phyloP scores from a whole-genome alignment of 2,329 filamentous ascomycete genomes.

The Lachnellula subtilissima region DNA sequence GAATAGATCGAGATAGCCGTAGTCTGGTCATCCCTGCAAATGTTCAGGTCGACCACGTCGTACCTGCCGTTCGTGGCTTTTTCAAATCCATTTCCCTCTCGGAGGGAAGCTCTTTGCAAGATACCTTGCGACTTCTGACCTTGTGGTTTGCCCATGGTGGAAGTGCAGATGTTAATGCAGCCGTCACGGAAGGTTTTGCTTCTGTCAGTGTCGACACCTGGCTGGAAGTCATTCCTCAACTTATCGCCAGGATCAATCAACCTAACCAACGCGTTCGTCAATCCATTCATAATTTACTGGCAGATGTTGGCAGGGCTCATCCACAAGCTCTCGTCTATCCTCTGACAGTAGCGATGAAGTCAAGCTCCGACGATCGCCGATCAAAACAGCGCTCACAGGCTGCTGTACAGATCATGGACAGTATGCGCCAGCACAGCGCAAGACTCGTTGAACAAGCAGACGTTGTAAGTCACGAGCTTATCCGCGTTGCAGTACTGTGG shows the following conservation, averaged over 20 bases:
- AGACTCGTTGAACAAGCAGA: constrained; percentile 93
- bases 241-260: constrained; percentile 97
- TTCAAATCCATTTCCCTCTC: constrained; percentile 95
- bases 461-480: constrained; percentile 90
- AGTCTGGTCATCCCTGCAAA: constrained; percentile 50
- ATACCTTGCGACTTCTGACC: constrained; percentile 86
- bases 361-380: constrained; percentile 71
- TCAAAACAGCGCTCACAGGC: constrained; percentile 82
- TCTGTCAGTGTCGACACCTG: constrained; percentile 96
- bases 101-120: constrained; percentile 86
- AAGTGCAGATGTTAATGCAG: constrained; percentile 78
- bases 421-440: constrained; percentile 91
- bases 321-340: constrained; percentile 96
- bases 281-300: constrained; percentile 86
- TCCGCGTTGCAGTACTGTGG: constrained; percentile 95
- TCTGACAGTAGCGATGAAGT: constrained; percentile 97
- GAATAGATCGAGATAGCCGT: constrained; percentile 19
- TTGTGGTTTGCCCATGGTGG: constrained; percentile 96
- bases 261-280: constrained; percentile 83
- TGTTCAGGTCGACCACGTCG: constrained; percentile 79
- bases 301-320: constrained; percentile 88
- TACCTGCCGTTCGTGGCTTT: constrained; percentile 92
- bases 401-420: constrained; percentile 93
- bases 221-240: constrained; percentile 95
- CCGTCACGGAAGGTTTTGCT: constrained; percentile 84